Base-by-base conservation (phyloP, 2,329 filamentous ascomycete species). In the Cordyceps militaris region DNA sequence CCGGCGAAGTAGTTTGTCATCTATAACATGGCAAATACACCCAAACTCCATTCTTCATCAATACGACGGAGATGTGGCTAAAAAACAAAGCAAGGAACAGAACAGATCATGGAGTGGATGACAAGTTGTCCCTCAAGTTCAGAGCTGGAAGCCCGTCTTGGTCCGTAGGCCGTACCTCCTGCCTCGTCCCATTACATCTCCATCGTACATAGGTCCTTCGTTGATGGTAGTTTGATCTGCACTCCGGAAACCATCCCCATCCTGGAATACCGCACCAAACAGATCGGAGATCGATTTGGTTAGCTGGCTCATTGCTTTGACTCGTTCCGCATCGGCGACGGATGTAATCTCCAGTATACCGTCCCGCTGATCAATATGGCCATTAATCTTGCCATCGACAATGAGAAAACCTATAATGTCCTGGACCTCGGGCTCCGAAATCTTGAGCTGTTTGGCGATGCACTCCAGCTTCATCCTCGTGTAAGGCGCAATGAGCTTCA, bases 361-460 rank as follows among this genome's bases (percentile, higher is more conserved):
- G 59, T 83, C 81, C 72, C 91, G 85, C 74, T 97, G 90, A 73
- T 99, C 89, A 67, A 99, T 93, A 71, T 87, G 88, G 61, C 91
- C 94, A 52, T 85, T 80, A 63, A 99, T 85, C 70, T 91, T 90
- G 67, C 89, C 87, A 69, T 96, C 91, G 61, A 97, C 83, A 62
- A 99, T 97, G 55, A 97, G 79, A 74, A 92, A 96, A 49, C 91
- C 88, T n/a, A 97, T 76, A 61, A 99, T 97, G 66, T 99, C 94
- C 74, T 95, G 88, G 3, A 96, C 91, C 73, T 99, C 94, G 14
- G 83, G 76, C 48, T 91, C 82, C 28, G 87, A 86, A 63, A 99
- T 96, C 70, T 88, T 88, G 62, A 99, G 86, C 66, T 93, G 87
- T 66, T 87, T 86, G 28, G 91, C 91, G 64, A 99, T 91, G 79